Percentiles rank a stretch among this genome's conserved stretches.
Conservation (phyloP, 352 stramenopile species). For the Globisporangium lucens region DNA sequence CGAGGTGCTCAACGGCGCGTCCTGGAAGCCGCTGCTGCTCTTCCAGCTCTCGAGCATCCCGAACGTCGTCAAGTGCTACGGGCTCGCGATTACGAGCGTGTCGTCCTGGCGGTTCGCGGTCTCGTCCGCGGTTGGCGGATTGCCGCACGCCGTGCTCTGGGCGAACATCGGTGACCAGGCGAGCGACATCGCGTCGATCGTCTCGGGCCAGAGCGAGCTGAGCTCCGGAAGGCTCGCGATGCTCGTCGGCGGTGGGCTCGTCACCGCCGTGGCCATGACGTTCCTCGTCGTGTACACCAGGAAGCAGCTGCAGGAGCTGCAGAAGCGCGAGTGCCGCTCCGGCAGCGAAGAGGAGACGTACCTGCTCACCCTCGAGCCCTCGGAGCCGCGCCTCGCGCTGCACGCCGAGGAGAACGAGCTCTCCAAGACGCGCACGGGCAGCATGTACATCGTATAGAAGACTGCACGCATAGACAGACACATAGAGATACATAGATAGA, state of each 20-base stretch:
- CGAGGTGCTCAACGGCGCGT: conserved; percentile 53
- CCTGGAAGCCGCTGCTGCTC: conserved; percentile 75
- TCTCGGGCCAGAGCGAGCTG: conserved; percentile 50
- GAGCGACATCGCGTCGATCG: conserved; percentile 58
- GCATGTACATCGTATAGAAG: conserved; percentile 5
- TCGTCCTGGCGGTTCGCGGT: conserved; percentile 49
- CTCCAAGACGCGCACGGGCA: conserved; percentile 28
- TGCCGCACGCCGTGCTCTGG: conserved; percentile 67
- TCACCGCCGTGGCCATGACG: conserved; percentile 55
- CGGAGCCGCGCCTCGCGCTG: conserved; percentile 14
- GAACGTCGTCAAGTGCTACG: conserved; percentile 81
- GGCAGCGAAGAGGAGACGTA: conserved; percentile 43
- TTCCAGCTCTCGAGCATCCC: conserved; percentile 78
- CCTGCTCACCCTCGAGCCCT: conserved; percentile 15
- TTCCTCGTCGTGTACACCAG: conserved; percentile 67
- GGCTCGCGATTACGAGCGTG: conserved; percentile 68
- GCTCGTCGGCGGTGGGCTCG: conserved; percentile 31
- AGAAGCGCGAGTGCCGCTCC: conserved; percentile 53
- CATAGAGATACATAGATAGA: background rate
- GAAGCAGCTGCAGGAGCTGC: conserved; percentile 51
- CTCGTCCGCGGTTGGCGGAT: conserved; percentile 48
- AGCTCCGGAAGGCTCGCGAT: conserved; percentile 41
- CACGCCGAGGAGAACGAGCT: conserved; percentile 17
- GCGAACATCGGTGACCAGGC: conserved; percentile 68
- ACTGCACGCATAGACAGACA: conserved; percentile 2